Percentiles rank a stretch among this genome's conserved stretches.
These are phyloP conservation scores for Aureobasidium uvarum DNA, from an alignment of 2,329 filamentous ascomycete species.

Conservation along the genomic window DNA sequence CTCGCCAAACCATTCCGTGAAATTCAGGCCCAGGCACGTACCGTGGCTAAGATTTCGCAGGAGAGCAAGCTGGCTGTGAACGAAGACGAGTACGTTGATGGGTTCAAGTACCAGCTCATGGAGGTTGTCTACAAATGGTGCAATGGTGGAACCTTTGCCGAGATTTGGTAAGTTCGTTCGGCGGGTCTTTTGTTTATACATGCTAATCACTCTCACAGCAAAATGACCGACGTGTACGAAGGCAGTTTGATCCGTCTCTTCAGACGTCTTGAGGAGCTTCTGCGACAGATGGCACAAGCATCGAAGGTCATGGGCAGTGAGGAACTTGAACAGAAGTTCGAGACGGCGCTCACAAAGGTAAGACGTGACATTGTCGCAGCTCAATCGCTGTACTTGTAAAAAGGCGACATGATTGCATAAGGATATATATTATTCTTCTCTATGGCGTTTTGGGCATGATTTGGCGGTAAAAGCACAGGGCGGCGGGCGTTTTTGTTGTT, in stretches of 20 bases:
- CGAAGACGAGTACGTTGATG: conserved; percentile 87
- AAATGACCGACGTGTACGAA: conserved; percentile 99
- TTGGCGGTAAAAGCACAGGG: conserved; percentile 15
- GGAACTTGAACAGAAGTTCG: conserved; percentile 89
- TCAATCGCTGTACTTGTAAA: conserved; percentile 83
- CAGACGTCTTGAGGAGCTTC: conserved; percentile 87
- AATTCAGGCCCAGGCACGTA: conserved; percentile 80
- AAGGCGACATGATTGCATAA: background rate
- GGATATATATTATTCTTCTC: background rate
- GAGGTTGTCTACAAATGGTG: conserved; percentile 93
- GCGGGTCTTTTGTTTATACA: conserved; percentile 15
- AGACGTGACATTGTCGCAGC: conserved; percentile 92
- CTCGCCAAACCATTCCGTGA: conserved; percentile 81
- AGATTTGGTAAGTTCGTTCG: conserved; percentile 76
- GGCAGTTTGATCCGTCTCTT: conserved; percentile 95
- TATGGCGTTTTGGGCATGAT: conserved; percentile 7
- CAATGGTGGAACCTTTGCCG: conserved; percentile 81
- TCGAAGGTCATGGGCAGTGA: conserved; percentile 98
- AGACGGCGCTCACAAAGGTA: conserved; percentile 78
- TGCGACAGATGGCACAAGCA: conserved; percentile 93
- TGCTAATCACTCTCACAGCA: conserved; percentile 54
- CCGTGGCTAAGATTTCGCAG: conserved; percentile 88
- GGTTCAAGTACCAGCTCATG: conserved; percentile 94
- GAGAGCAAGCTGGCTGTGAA: conserved; percentile 94
- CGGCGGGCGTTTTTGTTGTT: conserved; percentile 18